Conservation (phyloP, 805 yeast genomes). For the Cyberlindnera mycetangii region DNA sequence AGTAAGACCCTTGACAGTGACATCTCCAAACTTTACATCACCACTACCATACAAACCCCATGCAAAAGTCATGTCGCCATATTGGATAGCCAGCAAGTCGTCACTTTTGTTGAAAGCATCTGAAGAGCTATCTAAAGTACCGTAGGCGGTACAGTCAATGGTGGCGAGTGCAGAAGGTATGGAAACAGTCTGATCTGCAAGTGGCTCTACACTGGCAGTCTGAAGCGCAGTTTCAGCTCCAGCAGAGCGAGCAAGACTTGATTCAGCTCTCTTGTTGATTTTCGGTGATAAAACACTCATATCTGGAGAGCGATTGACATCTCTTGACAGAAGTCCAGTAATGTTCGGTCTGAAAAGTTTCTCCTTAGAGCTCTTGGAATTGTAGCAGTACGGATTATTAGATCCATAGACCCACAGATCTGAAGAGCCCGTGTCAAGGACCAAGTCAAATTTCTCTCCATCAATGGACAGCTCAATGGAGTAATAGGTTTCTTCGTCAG, state of each 20-base stretch:
- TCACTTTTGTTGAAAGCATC: slow-evolving; percentile 24
- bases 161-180: slow-evolving; percentile 1
- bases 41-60: slow-evolving; percentile 65
- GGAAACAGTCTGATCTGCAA: background rate
- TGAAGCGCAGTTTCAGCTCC: background rate
- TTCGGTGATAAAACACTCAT: background rate
- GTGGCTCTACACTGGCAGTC: background rate
- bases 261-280: slow-evolving; percentile 1
- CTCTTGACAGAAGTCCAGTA: background rate
- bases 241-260: too few species aligned
- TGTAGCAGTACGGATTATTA: slow-evolving; percentile 29
- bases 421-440: slow-evolving; percentile 27
- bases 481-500: background rate
- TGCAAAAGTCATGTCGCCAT: slow-evolving; percentile 49
- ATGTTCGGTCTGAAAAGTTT: background rate
- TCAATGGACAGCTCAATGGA: background rate
- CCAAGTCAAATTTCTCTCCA: background rate
- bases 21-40: slow-evolving; percentile 45
- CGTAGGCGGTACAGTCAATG: slow-evolving; percentile 9
- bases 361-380: background rate
- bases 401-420: slow-evolving; percentile 34
- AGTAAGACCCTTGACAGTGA: slow-evolving; percentile 45
- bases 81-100: slow-evolving; percentile 36
- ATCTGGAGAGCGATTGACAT: background rate
- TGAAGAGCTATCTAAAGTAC: slow-evolving; percentile 26